Evolutionary conservation across 768 basidiomycete genomes (phyloP).

Genomic region (Podaxis carcinomalis): DNA sequence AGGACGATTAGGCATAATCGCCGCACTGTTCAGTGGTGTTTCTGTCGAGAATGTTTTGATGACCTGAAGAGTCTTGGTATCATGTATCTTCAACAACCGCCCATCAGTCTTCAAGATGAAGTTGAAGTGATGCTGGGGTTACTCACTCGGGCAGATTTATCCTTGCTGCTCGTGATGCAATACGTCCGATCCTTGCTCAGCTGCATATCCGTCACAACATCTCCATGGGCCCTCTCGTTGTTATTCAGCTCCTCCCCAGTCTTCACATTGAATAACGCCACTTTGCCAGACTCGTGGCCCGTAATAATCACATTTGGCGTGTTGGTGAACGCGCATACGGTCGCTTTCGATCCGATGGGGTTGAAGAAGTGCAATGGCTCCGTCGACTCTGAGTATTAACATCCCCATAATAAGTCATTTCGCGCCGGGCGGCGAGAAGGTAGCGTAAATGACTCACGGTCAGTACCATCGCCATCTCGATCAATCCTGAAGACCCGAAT

Average conservation of each 20-base stretch:
- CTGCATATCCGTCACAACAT: constrained; percentile 89
- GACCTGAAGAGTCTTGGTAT: constrained; percentile 81
- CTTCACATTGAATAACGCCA: constrained; percentile 86
- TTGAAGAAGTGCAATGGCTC: constrained; percentile 79
- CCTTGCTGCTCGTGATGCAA: constrained; percentile 95
- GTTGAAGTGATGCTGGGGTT: background rate
- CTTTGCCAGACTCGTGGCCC: constrained; percentile 95
- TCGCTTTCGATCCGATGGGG: constrained; percentile 93
- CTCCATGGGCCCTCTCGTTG: constrained; percentile 87
- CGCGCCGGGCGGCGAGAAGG: background rate
- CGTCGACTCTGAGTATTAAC: constrained; percentile 51
- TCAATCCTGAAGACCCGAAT: constrained; percentile 90
- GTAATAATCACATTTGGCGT: constrained; percentile 78
- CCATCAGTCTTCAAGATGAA: background rate
- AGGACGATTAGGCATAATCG: constrained; percentile 77
- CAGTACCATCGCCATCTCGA: constrained; percentile 71
- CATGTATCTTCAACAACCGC: constrained; percentile 60
- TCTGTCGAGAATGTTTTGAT: constrained; percentile 94
- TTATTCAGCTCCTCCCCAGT: constrained; percentile 77
- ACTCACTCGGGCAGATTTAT: constrained; percentile 89
- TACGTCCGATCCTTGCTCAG: constrained; percentile 87
- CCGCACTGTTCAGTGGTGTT: constrained; percentile 93
- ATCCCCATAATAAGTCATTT: background rate
- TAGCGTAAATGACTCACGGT: constrained; percentile 54
- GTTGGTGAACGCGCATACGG: constrained; percentile 88